Evolutionary conservation across 495 filamentous ascomycete species (phyloP), one percentile per base, ranked within the genome.

Genomic region (Neurospora sp.): DNA sequence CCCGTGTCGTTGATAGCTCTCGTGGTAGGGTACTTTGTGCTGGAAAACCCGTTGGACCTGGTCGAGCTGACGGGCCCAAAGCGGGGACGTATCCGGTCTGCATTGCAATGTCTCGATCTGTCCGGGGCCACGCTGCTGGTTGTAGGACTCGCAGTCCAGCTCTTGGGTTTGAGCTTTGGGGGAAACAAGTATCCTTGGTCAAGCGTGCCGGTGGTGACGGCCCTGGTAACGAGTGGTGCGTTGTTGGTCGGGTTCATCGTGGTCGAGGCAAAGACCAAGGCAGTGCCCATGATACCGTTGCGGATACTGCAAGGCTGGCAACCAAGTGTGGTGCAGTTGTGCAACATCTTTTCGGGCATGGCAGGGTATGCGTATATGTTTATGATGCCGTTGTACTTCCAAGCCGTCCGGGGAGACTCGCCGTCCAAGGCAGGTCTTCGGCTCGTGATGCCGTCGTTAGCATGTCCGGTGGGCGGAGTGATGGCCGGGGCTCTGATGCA

Each of bases 301-400:
- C 82, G 84, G 31, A 88, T 90, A 87, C 75, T 91, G 37, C 79
- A 80, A 27, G 88, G 88, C 3, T 75, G 83, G 18, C 81, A 86
- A 38, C 86, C 87, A 0, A 79, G 87, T 1, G 84, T 85, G 2
- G 87, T 85, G 11, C 87, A 89, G 76, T 77, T 90, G 59, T 84
- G 87, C 46, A 91, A 91, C 76, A 82, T 90, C n/a, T 89, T 87
- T 71, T 85, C 86, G 5, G 89, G 89, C 0, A 87, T 89, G 81
- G 83, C 88, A 46, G 85, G 88, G 18, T 91, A 90, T 76, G 88
- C 87, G 89, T 91, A 89, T 71, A 86, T 91, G 71, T 91, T 91
- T 75, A 88, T 87, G 53, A 82, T 90, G 0, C 89, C 89, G 1
- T 78, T 91, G 39, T 88, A 89, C 61, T 90, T 91, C 77, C 89